Conservation (phyloP, 1,139 yeast genomes). For the Pichia sp. region DNA sequence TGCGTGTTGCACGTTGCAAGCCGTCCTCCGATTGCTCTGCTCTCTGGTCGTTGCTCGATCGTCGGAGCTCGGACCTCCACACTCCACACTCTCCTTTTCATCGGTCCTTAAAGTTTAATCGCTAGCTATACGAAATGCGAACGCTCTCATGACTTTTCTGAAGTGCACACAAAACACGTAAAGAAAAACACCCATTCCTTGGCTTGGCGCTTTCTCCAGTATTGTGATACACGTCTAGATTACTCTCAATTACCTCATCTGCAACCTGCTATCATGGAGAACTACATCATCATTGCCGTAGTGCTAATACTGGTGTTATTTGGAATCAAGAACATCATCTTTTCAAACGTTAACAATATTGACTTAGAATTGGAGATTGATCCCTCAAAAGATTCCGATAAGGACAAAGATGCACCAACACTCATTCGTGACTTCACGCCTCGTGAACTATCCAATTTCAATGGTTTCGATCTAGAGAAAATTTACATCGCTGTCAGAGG, state of each 20-base stretch:
- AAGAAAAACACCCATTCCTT: no score
- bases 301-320: slow-evolving; percentile 8
- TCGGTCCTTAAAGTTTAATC: no score
- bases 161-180: no score
- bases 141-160: no score
- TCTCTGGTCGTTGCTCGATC: no score
- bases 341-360: slow-evolving; percentile 11
- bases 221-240: no score
- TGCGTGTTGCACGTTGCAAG: no score
- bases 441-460: slow-evolving; percentile 57
- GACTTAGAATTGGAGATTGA: slow-evolving; percentile 18
- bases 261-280: slow-evolving; percentile 10
- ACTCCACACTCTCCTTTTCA: no score
- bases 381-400: slow-evolving; percentile 12
- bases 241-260: no score
- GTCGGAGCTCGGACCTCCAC: no score
- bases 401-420: slow-evolving; percentile 22
- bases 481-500: slow-evolving; percentile 83
- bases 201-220: background rate
- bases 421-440: slow-evolving; percentile 83
- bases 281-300: slow-evolving; percentile 11
- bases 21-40: no score
- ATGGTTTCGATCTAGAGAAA: slow-evolving; percentile 72
- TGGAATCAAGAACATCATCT: slow-evolving; percentile 12
- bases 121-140: no score